These are phyloP conservation scores for Linnemannia elongata DNA, from an alignment of 192 early-diverging fungal species.

Conservation along the genomic window DNA sequence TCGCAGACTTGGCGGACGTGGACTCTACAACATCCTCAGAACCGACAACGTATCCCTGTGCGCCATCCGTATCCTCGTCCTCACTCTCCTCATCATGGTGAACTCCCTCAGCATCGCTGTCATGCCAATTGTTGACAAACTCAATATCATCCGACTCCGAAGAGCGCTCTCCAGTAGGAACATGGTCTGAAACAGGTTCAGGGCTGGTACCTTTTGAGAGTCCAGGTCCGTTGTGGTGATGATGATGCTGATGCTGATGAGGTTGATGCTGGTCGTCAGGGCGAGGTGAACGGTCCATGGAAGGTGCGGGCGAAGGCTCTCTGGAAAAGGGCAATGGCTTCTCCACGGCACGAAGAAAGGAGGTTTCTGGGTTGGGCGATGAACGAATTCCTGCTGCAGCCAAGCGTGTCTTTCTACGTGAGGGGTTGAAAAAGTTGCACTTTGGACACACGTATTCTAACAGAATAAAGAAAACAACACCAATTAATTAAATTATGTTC, in stretches of 20 bases:
- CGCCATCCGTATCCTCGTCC: slow-evolving; percentile 15
- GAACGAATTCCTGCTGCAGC: slow-evolving; percentile 6
- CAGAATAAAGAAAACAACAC: not conserved
- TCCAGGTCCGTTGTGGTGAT: slow-evolving; percentile 12
- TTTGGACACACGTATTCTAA: slow-evolving; percentile 70
- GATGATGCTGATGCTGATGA: slow-evolving; percentile 3
- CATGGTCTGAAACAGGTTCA: not conserved
- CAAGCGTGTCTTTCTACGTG: slow-evolving; percentile 44
- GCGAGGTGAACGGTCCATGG: slow-evolving; percentile 12
- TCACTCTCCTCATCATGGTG: slow-evolving; percentile 20
- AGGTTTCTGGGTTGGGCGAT: slow-evolving; percentile 21
- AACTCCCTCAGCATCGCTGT: slow-evolving; percentile 34
- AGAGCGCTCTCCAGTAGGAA: not conserved
- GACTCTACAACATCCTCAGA: not conserved
- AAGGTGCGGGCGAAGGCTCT: slow-evolving; percentile 46
- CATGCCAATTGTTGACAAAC: slow-evolving; percentile 57
- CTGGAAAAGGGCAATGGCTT: slow-evolving; percentile 38
- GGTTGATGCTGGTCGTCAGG: slow-evolving; percentile 4
- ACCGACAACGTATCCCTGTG: slow-evolving; percentile 23
- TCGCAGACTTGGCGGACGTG: not conserved
- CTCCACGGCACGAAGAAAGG: slow-evolving; percentile 41
- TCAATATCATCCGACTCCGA: slow-evolving; percentile 41
- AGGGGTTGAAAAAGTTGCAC: slow-evolving; percentile 70
- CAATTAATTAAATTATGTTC: not conserved
- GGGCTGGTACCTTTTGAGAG: slow-evolving; percentile 17